Conservation (phyloP, 192 early-diverging fungal genomes). For the Backusella westeae region DNA sequence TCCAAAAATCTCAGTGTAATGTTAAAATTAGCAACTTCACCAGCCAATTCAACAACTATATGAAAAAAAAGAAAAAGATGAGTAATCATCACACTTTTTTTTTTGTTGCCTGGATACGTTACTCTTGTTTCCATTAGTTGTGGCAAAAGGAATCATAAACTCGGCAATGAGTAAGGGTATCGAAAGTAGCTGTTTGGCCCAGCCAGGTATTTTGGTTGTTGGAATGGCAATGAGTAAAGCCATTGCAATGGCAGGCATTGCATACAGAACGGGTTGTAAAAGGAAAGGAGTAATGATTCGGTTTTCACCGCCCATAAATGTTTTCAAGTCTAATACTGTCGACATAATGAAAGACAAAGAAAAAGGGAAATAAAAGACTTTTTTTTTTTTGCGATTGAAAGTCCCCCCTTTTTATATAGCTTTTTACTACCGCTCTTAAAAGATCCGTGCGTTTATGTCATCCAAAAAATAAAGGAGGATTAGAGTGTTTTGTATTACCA, state of each 20-base stretch:
- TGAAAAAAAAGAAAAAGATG: background rate
- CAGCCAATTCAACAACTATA: constrained; percentile 17
- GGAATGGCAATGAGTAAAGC: constrained; percentile 1
- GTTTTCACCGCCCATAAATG: background rate
- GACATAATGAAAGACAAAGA: constrained; percentile 1
- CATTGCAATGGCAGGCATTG: background rate
- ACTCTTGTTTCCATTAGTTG: constrained; percentile 12
- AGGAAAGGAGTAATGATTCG: constrained; percentile 5
- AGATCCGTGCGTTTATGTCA: constrained; percentile 2
- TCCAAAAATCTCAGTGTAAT: constrained; percentile 19
- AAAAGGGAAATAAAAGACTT: background rate
- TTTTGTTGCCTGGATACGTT: background rate
- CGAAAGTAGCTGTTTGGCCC: constrained; percentile 15
- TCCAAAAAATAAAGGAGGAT: background rate
- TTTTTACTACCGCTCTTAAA: background rate
- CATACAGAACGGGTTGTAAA: background rate
- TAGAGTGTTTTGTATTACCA: background rate
- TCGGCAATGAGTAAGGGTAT: constrained; percentile 19
- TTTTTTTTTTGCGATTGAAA: background rate
- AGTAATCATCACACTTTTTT: background rate
- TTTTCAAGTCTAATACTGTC: background rate
- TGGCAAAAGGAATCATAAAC: constrained; percentile 6
- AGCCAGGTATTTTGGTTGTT: background rate
- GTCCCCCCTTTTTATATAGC: background rate
- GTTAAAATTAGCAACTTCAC: constrained; percentile 2